Evolutionary conservation across 495 filamentous ascomycete genomes (phyloP).

Genomic region (Geopyxis carbonaria): DNA sequence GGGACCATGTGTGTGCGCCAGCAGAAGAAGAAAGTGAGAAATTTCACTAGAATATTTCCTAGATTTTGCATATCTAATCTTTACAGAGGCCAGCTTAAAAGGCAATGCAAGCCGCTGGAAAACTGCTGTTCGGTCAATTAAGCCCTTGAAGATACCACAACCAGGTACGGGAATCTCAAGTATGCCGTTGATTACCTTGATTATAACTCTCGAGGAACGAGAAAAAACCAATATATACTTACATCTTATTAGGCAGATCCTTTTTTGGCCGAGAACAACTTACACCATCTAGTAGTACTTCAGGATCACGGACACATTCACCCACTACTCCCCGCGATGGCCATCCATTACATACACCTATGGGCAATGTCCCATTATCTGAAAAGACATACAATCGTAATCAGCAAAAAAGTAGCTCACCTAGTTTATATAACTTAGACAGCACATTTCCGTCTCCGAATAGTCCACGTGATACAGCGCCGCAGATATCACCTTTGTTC

Average conservation of each 20-base stretch:
- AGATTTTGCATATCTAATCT: neutral
- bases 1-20: conserved; percentile 60
- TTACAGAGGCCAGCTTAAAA: no score
- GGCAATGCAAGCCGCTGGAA: no score
- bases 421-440: no score
- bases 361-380: no score
- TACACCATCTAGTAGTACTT: conserved; percentile 38
- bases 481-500: no score
- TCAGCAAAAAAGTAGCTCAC: no score
- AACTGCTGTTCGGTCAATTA: neutral
- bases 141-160: neutral
- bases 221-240: neutral
- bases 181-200: neutral
- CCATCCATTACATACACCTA: conserved; percentile 17
- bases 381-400: no score
- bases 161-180: neutral
- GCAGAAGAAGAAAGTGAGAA: conserved; percentile 11
- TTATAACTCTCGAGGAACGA: neutral
- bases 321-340: conserved; percentile 22
- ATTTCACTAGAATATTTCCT: neutral
- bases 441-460: no score
- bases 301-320: conserved; percentile 12
- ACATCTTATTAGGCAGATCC: conserved; percentile 37
- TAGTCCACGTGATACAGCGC: no score
- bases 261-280: conserved; percentile 41